Conservation (phyloP, 495 filamentous ascomycete species). For the Amphirosellinia nigrospora region DNA sequence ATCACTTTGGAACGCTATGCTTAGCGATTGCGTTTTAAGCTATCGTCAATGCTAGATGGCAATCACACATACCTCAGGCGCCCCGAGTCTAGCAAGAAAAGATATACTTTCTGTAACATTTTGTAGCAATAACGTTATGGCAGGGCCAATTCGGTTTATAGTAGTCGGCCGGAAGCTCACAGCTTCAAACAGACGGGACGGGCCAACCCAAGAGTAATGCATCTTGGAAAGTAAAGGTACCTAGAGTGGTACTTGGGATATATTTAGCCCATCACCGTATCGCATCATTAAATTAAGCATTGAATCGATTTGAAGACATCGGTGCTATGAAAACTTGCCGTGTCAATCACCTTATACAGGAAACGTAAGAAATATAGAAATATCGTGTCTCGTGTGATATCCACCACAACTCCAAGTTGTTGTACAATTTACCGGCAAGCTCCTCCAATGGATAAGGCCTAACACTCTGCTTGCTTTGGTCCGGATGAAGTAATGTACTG, state of each 20-base stretch:
- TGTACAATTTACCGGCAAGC: slow-evolving; percentile 17
- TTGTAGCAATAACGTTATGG: slow-evolving; percentile 29
- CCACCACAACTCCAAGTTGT: slow-evolving; percentile 13
- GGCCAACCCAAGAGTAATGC: neutral
- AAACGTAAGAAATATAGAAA: neutral
- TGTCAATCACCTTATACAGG: neutral
- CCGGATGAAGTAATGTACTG: neutral
- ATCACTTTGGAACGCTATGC: slow-evolving; percentile 33
- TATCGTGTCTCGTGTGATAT: neutral
- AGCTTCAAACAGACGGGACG: slow-evolving; percentile 4
- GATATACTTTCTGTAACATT: slow-evolving; percentile 25
- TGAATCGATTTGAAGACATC: neutral
- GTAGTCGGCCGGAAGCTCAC: neutral
- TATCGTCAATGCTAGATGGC: neutral
- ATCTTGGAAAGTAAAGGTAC: slow-evolving; percentile 17
- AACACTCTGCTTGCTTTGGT: neutral
- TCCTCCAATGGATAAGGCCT: neutral
- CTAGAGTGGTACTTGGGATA: slow-evolving; percentile 1
- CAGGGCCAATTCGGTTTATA: slow-evolving; percentile 12
- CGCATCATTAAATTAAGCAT: slow-evolving; percentile 14
- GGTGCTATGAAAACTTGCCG: neutral
- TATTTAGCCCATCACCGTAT: slow-evolving; percentile 2
- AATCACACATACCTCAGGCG: slow-evolving; percentile 14
- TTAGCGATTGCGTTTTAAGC: slow-evolving; percentile 28
- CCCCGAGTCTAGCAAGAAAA: slow-evolving; percentile 24